These are phyloP conservation scores for Lepidium didymum DNA, from an alignment of 345 rosid species.

Conservation along the genomic window DNA sequence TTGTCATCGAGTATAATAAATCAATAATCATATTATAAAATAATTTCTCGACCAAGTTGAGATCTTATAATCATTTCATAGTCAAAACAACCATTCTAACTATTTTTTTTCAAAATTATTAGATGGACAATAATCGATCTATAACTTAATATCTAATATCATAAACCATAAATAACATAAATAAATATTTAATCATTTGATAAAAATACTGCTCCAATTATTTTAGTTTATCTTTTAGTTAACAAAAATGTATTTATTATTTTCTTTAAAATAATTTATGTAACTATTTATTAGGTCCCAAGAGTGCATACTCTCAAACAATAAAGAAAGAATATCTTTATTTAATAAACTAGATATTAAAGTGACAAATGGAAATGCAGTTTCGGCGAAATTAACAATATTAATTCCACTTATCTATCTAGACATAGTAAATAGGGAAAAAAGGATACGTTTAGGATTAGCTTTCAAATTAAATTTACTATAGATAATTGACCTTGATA, in stretches of 20 bases:
- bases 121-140: too few relatives aligned
- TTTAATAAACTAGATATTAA: not conserved
- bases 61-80: not conserved
- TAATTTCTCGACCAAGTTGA: not conserved
- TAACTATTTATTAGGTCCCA: not conserved
- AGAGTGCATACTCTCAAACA: not conserved
- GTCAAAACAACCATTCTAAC: too few relatives aligned
- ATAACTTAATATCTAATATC: too few relatives aligned
- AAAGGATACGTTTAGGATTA: slow-evolving; percentile 9
- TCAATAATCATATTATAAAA: not conserved
- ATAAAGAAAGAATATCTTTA: not conserved
- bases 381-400: not conserved
- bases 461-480: not conserved
- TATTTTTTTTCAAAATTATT: too few relatives aligned
- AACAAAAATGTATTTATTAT: not conserved
- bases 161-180: too few relatives aligned
- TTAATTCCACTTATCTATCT: slow-evolving; percentile 8
- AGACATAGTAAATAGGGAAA: not conserved
- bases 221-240: too few relatives aligned
- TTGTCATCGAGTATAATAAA: not conserved
- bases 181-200: too few relatives aligned
- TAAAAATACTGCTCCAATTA: too few relatives aligned
- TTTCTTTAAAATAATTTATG: not conserved
- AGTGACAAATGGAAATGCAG: not conserved
- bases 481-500: slow-evolving; percentile 5